These are phyloP conservation scores for Curvularia sp. DNA, from an alignment of 2,329 filamentous ascomycete genomes.

Conservation along the genomic window DNA sequence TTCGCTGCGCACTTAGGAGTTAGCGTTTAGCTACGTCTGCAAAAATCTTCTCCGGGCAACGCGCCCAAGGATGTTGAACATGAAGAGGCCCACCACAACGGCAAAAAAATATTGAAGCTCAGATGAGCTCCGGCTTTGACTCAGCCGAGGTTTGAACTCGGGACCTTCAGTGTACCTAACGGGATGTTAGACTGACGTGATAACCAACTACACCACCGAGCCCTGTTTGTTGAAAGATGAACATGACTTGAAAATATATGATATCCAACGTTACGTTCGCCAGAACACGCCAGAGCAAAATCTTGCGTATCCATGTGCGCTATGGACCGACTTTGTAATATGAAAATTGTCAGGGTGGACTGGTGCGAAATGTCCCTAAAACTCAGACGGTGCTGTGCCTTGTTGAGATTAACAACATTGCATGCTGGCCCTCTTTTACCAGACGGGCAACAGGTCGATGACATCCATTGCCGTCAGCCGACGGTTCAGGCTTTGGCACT, in stretches of 20 bases:
- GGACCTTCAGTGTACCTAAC: slow-evolving; percentile 20
- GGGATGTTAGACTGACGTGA: slow-evolving; percentile 56
- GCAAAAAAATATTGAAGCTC: slow-evolving; percentile 3
- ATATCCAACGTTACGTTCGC: no score
- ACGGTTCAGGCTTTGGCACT: neutral
- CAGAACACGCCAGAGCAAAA: no score
- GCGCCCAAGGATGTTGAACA: no score
- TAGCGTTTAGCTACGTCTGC: neutral
- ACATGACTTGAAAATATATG: neutral
- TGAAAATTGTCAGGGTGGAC: no score
- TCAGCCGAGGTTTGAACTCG: slow-evolving; percentile 33
- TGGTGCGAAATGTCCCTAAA: neutral
- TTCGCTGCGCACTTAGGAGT: neutral
- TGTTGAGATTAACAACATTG: neutral
- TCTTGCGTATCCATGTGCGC: no score
- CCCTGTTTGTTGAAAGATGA: slow-evolving; percentile 16
- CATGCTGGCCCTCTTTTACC: neutral
- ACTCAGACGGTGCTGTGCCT: neutral
- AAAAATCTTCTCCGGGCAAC: neutral
- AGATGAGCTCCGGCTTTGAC: slow-evolving; percentile 12
- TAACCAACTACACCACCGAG: slow-evolving; percentile 56
- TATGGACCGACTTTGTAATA: no score
- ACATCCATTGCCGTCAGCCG: neutral
- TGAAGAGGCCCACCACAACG: neutral
- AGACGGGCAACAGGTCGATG: neutral